These are phyloP conservation scores for Monosporozyma unispora DNA, from an alignment of 805 yeast species.

Conservation along the genomic window DNA sequence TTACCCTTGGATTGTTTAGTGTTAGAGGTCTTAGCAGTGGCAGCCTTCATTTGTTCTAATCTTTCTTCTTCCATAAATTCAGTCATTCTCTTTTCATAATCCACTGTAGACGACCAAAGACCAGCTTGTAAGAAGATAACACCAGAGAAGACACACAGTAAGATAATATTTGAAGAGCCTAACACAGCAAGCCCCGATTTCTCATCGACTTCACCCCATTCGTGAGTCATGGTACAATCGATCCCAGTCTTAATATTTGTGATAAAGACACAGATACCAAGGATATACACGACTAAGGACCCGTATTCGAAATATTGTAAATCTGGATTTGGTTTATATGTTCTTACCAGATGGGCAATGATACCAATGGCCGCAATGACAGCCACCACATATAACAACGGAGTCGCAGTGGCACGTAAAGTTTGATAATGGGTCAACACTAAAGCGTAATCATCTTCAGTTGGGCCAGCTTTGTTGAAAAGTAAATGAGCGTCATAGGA, in stretches of 20 bases:
- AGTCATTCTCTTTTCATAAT: constrained; percentile 33
- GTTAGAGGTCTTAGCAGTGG: constrained; percentile 1
- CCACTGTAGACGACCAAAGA: constrained; percentile 75
- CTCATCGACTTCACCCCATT: constrained; percentile 92
- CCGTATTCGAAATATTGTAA: constrained; percentile 86
- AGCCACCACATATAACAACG: constrained; percentile 37
- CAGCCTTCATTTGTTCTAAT: constrained; percentile 7
- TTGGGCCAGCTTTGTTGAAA: constrained; percentile 44
- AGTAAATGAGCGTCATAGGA: constrained; percentile 74
- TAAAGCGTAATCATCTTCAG: constrained; percentile 44
- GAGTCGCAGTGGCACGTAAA: constrained; percentile 58
- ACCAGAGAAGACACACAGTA: constrained; percentile 63
- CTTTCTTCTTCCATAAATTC: constrained; percentile 28
- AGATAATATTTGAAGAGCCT: constrained; percentile 79
- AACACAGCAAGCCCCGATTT: constrained; percentile 82
- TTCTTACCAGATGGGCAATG: constrained; percentile 62
- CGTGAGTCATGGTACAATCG: constrained; percentile 54
- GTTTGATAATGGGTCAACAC: constrained; percentile 66
- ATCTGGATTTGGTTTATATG: constrained; percentile 82
- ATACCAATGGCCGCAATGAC: constrained; percentile 64
- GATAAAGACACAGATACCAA: constrained; percentile 68
- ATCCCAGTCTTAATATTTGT: constrained; percentile 81
- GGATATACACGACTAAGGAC: constrained; percentile 61
- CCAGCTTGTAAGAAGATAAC: constrained; percentile 83
- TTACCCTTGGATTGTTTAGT: constrained; percentile 8